Percentiles rank a stretch among this genome's conserved stretches.
Conservation (phyloP, 2,329 filamentous ascomycete genomes). For the Knoxdaviesia capensis region DNA sequence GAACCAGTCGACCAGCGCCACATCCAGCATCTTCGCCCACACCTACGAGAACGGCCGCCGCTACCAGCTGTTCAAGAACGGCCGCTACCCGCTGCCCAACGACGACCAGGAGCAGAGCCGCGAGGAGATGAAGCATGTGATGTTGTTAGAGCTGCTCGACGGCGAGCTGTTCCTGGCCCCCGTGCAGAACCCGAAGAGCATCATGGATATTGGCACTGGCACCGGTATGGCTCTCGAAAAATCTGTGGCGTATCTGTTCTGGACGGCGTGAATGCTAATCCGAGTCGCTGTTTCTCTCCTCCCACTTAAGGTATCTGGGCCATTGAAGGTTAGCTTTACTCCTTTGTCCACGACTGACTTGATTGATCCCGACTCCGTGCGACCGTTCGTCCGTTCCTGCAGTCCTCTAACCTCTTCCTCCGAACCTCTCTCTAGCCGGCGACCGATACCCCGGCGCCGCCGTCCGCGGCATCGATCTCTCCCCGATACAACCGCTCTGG, state of each 20-base stretch:
- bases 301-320: conserved; percentile 24
- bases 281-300: too few species aligned
- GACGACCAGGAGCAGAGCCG: conserved; percentile 23
- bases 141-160: conserved; percentile 22
- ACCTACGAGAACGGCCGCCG: conserved; percentile 6
- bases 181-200: conserved; percentile 17
- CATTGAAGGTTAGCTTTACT: conserved; percentile 19
- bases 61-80: conserved; percentile 23
- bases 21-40: conserved; percentile 2
- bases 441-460: conserved; percentile 19
- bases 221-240: conserved; percentile 14
- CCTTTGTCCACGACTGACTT: too few species aligned
- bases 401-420: conserved; percentile 3
- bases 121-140: conserved; percentile 22
- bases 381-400: neutral
- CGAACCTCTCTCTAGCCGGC: conserved; percentile 11
- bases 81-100: conserved; percentile 25
- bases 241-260: neutral
- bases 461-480: conserved; percentile 21
- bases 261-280: neutral
- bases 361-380: neutral
- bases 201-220: conserved; percentile 28
- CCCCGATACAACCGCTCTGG: conserved; percentile 23
- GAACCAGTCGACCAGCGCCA: too few species aligned
- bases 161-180: conserved; percentile 19